phyloP scores from a whole-genome alignment of 345 rosid species.

The Citrus inodora region DNA sequence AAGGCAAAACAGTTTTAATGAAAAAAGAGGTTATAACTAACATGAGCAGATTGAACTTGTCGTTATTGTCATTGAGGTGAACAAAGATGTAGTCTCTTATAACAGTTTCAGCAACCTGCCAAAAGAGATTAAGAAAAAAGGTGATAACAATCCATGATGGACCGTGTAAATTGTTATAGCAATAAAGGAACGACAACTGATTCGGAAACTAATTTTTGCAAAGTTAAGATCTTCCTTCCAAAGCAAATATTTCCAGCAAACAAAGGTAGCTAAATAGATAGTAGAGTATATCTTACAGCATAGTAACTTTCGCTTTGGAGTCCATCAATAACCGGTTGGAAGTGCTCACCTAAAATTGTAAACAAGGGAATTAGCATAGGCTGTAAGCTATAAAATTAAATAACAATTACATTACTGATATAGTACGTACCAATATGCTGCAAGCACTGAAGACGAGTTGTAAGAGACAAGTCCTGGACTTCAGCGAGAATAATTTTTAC shows the following conservation, averaged over 20 bases:
- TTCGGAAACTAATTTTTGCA: not conserved
- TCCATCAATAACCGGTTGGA: constrained; percentile 64
- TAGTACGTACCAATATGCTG: constrained; percentile 66
- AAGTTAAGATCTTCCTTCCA: not conserved
- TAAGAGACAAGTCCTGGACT: constrained; percentile 62
- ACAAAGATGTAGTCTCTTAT: constrained; percentile 67
- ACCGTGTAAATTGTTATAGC: not conserved
- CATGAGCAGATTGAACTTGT: constrained; percentile 95
- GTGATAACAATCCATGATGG: constrained; percentile 3
- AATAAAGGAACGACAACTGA: not conserved
- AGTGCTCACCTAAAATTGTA: constrained; percentile 63
- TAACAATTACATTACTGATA: constrained; percentile 4
- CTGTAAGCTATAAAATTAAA: not conserved
- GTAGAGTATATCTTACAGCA: constrained; percentile 42
- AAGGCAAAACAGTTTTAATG: not conserved
- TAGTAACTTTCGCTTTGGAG: constrained; percentile 49
- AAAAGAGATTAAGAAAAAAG: constrained; percentile 1
- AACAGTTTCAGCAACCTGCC: constrained; percentile 77
- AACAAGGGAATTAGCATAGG: constrained; percentile 18
- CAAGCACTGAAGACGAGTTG: constrained; percentile 70
- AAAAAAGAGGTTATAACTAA: constrained; percentile 29
- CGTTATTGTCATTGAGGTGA: constrained; percentile 75
- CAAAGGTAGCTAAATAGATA: constrained; percentile 2
- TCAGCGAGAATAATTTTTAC: constrained; percentile 87
- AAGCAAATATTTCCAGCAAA: not conserved